phyloP scores from a whole-genome alignment of 2,329 filamentous ascomycete genomes.

The Colletotrichum aenigma region DNA sequence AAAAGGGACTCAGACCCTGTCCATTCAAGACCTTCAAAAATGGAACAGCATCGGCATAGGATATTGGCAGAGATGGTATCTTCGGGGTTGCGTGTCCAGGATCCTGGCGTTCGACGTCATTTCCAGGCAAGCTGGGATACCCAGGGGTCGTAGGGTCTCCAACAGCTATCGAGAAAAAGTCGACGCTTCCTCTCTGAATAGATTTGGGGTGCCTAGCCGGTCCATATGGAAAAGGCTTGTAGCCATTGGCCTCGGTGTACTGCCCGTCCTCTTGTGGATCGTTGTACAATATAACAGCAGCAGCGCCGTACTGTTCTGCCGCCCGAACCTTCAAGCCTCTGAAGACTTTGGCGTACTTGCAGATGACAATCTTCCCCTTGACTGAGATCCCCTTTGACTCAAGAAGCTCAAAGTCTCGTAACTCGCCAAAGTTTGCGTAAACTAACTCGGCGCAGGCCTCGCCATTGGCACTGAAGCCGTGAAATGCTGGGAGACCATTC shows the following conservation, averaged over 20 bases:
- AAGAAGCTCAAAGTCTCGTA: slow-evolving; percentile 69
- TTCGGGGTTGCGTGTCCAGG: slow-evolving; percentile 29
- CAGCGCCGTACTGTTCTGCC: slow-evolving; percentile 72
- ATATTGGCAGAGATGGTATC: not conserved
- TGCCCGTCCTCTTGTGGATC: not conserved
- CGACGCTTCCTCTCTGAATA: slow-evolving; percentile 74
- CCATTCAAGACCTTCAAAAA: not conserved
- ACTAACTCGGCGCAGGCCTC: not conserved
- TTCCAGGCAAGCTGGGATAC: slow-evolving; percentile 72
- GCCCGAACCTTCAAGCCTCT: slow-evolving; percentile 75
- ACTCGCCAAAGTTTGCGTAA: not conserved
- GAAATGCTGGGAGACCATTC: not conserved
- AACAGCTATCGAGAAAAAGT: slow-evolving; percentile 58
- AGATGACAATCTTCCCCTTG: slow-evolving; percentile 71
- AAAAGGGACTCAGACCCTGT: not conserved
- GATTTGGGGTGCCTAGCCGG: slow-evolving; percentile 73
- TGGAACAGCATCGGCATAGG: not conserved
- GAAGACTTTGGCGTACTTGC: slow-evolving; percentile 73
- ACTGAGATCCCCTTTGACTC: slow-evolving; percentile 36
- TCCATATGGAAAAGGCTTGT: slow-evolving; percentile 69
- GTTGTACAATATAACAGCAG: slow-evolving; percentile 55
- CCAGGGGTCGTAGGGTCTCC: slow-evolving; percentile 74
- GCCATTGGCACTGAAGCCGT: not conserved
- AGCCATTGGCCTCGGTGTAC: slow-evolving; percentile 19
- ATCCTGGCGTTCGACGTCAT: slow-evolving; percentile 59